These are phyloP conservation scores for Lablab purpureus DNA, from an alignment of 306 rosid species.

Conservation along the genomic window DNA sequence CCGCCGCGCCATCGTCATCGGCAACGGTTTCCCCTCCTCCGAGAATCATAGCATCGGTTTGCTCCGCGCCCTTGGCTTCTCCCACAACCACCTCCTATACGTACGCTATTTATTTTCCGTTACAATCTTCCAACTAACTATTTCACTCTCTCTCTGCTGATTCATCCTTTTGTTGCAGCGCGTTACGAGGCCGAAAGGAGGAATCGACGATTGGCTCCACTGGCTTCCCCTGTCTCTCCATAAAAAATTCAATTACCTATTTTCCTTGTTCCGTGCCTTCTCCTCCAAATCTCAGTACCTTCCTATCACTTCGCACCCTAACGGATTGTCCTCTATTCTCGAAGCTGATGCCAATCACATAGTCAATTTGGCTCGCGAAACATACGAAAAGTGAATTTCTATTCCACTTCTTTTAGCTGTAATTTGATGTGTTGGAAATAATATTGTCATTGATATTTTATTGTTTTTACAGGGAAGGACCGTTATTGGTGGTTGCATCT, in stretches of 20 bases:
- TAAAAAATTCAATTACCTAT: constrained; percentile 44
- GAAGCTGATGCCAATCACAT: constrained; percentile 85
- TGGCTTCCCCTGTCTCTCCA: constrained; percentile 94
- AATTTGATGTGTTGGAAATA: constrained; percentile 23
- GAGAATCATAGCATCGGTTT: constrained; percentile 93
- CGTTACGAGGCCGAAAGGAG: constrained; percentile 85
- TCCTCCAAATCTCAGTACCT: constrained; percentile 49
- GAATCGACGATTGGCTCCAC: constrained; percentile 84
- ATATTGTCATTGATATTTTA: constrained; percentile 34
- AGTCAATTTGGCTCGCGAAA: constrained; percentile 72
- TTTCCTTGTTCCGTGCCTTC: constrained; percentile 3
- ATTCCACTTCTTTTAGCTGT: constrained; percentile 35
- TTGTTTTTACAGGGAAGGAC: constrained; percentile 71
- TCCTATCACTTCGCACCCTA: constrained; percentile 50
- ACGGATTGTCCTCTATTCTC: constrained; percentile 73
- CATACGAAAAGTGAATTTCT: constrained; percentile 72
- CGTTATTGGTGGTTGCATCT: constrained; percentile 88
- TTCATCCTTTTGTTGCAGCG: constrained; percentile 56
- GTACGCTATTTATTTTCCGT: constrained; percentile 6
- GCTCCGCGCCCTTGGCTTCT: constrained; percentile 88
- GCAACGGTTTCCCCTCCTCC: constrained; percentile 71
- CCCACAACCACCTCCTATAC: constrained; percentile 66
- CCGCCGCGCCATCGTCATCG: constrained; percentile 85
- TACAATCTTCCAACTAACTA: neutral
- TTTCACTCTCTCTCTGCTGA: neutral